Evolutionary conservation across 768 basidiomycete genomes (phyloP), one percentile per base, ranked within the genome.

Genomic region (Filobasidium floriforme): DNA sequence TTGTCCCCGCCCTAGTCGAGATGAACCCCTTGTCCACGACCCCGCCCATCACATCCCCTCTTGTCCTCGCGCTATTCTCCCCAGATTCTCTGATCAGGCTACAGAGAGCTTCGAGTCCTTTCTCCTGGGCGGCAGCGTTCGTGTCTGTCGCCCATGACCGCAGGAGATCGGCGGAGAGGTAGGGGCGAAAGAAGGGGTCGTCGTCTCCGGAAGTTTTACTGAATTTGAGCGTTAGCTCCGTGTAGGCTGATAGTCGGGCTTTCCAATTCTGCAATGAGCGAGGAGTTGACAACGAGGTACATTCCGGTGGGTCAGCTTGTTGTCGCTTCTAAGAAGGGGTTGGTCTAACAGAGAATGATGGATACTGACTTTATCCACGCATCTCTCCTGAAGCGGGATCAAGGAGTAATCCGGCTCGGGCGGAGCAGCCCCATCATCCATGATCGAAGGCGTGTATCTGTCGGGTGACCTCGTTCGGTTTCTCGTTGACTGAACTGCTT

Each of bases 71-170:
- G 54, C 88, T 86, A 54, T 84, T 87, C 83, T 93, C 91, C 67
- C 94, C 96, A 7, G 92, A 89, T 74, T 87, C 90, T 80, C 92
- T 90, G 71, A 96, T 87, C 66, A 98, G 83, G 37, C 87, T 83
- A 62, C 88, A 85, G 41, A 93, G 80, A 71, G 89, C 91, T 75
- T 97, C 94, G 6, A 98, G 84, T 40, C 90, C 96, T 76, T 94
- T 97, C 82, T 99, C 96, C 79, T 99, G 96, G 12, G 94, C 93
- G 37, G 97, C 94, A 29, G 89, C 96, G 79, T 98, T 98, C 0
- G 92, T 82, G 74, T 99, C 96, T 2, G 86, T 87, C 41, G 82
- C 90, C 78, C 72, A 93, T 86, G 88, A 92, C 84, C 88, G 91
- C 73, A 93, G 84, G 32, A 87, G 80, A 76, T 88, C 87, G 37